Conservation (phyloP, 192 early-diverging fungal genomes). For the Kappamyces sp. region DNA sequence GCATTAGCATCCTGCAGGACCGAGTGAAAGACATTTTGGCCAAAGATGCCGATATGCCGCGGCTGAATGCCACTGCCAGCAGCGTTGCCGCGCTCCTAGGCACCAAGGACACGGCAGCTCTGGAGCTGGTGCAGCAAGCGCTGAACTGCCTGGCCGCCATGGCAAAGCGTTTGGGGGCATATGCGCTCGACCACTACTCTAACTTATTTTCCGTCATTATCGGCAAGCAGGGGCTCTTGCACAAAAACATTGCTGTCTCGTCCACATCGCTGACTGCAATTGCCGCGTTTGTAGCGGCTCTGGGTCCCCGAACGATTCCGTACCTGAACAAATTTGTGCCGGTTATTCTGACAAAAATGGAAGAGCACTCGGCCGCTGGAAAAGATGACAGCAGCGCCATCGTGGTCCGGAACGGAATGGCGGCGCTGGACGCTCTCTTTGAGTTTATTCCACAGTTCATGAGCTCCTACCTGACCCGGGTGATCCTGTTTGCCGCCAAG, state of each 20-base stretch:
- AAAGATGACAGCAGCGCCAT: constrained; percentile 26
- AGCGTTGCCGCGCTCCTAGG: constrained; percentile 37
- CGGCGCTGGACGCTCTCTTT: constrained; percentile 44
- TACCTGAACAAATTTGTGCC: constrained; percentile 81
- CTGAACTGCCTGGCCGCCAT: constrained; percentile 74
- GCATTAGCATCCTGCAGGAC: constrained; percentile 67
- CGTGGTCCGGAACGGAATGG: constrained; percentile 50
- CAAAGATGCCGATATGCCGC: constrained; percentile 34
- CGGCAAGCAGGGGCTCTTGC: constrained; percentile 15
- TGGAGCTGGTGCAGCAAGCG: constrained; percentile 66
- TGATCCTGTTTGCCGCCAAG: constrained; percentile 51
- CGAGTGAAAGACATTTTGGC: constrained; percentile 48
- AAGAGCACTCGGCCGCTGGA: background rate
- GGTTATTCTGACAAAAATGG: constrained; percentile 39
- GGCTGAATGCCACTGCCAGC: constrained; percentile 46
- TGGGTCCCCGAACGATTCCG: constrained; percentile 73
- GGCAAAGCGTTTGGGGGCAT: constrained; percentile 55
- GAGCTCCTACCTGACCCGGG: constrained; percentile 60
- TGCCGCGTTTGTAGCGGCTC: constrained; percentile 50
- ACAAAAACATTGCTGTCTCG: constrained; percentile 22
- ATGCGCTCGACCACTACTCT: constrained; percentile 57
- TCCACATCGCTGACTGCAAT: constrained; percentile 48
- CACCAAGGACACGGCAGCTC: constrained; percentile 26
- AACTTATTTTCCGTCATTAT: constrained; percentile 40
- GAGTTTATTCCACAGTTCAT: constrained; percentile 67